A percentile compares a stretch with the other conserved stretches of the same genome.
Evolutionary conservation across 805 yeast genomes (phyloP).

Genomic region (Ascoidea tarda): DNA sequence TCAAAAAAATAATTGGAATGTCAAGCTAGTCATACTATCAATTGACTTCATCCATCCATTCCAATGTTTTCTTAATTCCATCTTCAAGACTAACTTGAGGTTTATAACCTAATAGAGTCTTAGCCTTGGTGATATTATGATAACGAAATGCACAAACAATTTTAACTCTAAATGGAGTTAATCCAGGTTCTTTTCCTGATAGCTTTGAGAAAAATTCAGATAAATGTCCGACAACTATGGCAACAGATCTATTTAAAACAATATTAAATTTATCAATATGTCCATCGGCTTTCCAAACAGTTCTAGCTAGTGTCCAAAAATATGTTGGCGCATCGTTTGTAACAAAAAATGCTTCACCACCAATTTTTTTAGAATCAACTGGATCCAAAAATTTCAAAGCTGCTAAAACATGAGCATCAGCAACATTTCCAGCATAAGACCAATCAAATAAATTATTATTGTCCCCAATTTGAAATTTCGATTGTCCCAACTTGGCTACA

Average conservation of each 20-base stretch:
- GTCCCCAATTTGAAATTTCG: slow-evolving; percentile 88
- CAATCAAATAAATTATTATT: slow-evolving; percentile 90
- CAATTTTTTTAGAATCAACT: slow-evolving; percentile 28
- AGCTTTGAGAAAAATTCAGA: slow-evolving; percentile 63
- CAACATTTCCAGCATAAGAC: slow-evolving; percentile 98
- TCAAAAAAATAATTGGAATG: too few species aligned
- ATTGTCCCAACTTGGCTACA: slow-evolving; percentile 74
- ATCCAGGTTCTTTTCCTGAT: slow-evolving; percentile 76
- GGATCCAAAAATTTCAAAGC: slow-evolving; percentile 56
- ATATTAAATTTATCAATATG: slow-evolving; percentile 57
- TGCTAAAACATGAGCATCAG: slow-evolving; percentile 91
- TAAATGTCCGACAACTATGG: slow-evolving; percentile 66
- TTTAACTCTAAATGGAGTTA: slow-evolving; percentile 89
- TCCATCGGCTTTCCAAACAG: slow-evolving; percentile 96
- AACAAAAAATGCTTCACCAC: slow-evolving; percentile 81
- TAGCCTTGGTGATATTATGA: slow-evolving; percentile 85
- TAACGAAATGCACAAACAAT: slow-evolving; percentile 89
- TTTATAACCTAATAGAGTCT: slow-evolving; percentile 54
- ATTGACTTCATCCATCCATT: slow-evolving; percentile 70
- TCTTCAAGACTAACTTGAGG: slow-evolving; percentile 71
- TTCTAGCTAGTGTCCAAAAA: slow-evolving; percentile 93
- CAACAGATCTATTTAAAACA: slow-evolving; percentile 61
- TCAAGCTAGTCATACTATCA: not conserved
- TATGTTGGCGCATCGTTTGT: slow-evolving; percentile 93
- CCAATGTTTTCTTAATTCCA: slow-evolving; percentile 68